Conservation (phyloP, 345 rosid species). For the Corchorus olitorius region DNA sequence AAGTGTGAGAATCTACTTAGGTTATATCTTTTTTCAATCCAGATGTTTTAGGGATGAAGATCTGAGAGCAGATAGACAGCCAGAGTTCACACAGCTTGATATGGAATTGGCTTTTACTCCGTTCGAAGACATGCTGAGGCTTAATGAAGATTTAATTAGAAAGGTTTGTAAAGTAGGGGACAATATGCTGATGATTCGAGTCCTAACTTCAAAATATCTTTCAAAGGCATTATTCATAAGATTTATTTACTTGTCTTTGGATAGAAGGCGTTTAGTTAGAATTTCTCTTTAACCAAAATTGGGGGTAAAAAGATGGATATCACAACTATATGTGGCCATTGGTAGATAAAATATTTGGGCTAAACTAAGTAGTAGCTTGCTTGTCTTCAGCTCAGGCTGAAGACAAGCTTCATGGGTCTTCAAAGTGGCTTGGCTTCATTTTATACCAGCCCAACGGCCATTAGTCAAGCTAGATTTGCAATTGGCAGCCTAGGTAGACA, state of each 20-base stretch:
- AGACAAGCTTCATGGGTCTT: slow-evolving; percentile 6
- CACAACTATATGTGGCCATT: neutral
- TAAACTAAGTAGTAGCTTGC: neutral
- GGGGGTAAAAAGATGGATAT: too few species aligned
- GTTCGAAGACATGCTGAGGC: slow-evolving; percentile 83
- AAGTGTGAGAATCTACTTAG: neutral
- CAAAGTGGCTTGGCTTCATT: neutral
- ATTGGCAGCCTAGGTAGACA: neutral
- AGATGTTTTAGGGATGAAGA: slow-evolving; percentile 99
- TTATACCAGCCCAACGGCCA: neutral
- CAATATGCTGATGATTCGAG: slow-evolving; percentile 3
- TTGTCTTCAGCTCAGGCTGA: neutral
- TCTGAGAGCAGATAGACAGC: slow-evolving; percentile 97
- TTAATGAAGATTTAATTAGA: slow-evolving; percentile 89
- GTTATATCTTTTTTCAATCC: slow-evolving; percentile 12
- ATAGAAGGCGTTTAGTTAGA: neutral
- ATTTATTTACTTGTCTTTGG: neutral
- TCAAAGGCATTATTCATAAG: neutral
- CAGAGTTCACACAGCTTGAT: slow-evolving; percentile 98
- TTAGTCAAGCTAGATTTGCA: slow-evolving; percentile 4
- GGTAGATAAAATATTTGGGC: neutral
- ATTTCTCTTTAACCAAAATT: neutral
- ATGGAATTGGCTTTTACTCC: slow-evolving; percentile 94
- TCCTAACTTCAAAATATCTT: neutral
- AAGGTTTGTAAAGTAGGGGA: slow-evolving; percentile 51